Evolutionary conservation across 768 basidiomycete species (phyloP).

Genomic region (Agaricus blazei): DNA sequence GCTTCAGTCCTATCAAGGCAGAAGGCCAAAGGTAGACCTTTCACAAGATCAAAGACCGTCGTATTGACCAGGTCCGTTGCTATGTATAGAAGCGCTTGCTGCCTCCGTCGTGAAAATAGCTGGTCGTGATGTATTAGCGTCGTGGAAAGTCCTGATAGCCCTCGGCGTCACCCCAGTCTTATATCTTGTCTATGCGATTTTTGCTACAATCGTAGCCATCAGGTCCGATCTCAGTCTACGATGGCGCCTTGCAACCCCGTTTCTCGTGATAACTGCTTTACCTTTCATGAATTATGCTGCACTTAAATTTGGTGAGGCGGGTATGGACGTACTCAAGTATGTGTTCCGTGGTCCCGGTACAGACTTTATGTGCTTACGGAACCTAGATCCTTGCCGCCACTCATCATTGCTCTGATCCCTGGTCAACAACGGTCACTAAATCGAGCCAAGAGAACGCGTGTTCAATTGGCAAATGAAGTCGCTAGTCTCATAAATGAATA

Average conservation of each 20-base stretch:
- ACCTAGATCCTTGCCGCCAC: constrained; percentile 78
- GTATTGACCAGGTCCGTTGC: background rate
- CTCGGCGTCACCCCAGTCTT: constrained; percentile 85
- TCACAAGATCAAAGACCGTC: background rate
- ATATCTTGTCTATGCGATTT: constrained; percentile 76
- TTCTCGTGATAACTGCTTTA: constrained; percentile 65
- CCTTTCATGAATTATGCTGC: constrained; percentile 92
- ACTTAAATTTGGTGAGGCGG: constrained; percentile 96
- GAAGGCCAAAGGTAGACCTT: constrained; percentile 75
- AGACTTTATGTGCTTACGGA: constrained; percentile 6
- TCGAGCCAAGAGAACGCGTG: constrained; percentile 67
- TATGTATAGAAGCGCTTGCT: constrained; percentile 79
- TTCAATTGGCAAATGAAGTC: constrained; percentile 77
- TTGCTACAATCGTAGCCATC: constrained; percentile 70
- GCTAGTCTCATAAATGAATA: constrained; percentile 82
- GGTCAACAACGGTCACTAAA: constrained; percentile 82
- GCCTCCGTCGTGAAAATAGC: constrained; percentile 94
- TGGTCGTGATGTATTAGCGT: constrained; percentile 93
- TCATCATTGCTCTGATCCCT: constrained; percentile 83
- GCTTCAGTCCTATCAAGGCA: constrained; percentile 83
- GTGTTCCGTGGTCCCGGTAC: constrained; percentile 18
- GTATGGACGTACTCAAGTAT: constrained; percentile 94
- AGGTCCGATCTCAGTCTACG: constrained; percentile 57
- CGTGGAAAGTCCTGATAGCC: constrained; percentile 96
- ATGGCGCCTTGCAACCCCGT: constrained; percentile 72